phyloP scores from a whole-genome alignment of 352 stramenopile species.

The Thalassiosira livingstoniorum region DNA sequence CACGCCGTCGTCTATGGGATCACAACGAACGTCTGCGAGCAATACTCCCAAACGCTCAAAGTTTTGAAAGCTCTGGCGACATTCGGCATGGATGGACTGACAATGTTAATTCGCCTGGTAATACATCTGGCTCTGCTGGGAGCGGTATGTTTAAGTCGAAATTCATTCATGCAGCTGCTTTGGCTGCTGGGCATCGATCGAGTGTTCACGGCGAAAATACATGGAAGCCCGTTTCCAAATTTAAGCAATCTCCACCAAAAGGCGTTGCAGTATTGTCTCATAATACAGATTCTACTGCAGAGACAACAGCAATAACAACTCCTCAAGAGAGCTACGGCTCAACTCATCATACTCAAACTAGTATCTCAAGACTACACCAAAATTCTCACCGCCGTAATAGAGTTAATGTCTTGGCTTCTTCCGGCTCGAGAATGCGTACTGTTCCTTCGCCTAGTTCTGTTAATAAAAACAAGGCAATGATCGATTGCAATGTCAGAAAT shows the following conservation, averaged over 20 bases:
- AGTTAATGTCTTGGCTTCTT: too few relatives aligned
- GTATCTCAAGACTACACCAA: slow-evolving; percentile 1
- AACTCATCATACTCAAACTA: slow-evolving; percentile 22
- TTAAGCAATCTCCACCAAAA: slow-evolving; percentile 19
- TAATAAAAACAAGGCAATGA: too few relatives aligned
- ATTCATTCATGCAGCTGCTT: slow-evolving; percentile 56
- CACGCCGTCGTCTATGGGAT: slow-evolving; percentile 51
- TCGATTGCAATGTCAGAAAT: too few relatives aligned
- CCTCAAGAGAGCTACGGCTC: slow-evolving; percentile 41
- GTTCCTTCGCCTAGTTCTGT: too few relatives aligned
- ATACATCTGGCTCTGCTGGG: slow-evolving; percentile 38
- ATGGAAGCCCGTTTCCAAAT: not conserved
- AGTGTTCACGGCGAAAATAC: slow-evolving; percentile 5
- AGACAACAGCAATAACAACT: slow-evolving; percentile 47
- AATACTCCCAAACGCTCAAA: slow-evolving; percentile 34
- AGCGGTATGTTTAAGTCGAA: slow-evolving; percentile 60
- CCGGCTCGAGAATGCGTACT: too few relatives aligned
- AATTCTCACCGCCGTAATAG: not conserved
- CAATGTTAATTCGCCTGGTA: slow-evolving; percentile 36
- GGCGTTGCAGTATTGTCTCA: slow-evolving; percentile 46
- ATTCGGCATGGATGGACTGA: not conserved
- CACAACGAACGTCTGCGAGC: slow-evolving; percentile 46
- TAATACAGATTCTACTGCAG: slow-evolving; percentile 58
- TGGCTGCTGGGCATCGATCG: slow-evolving; percentile 24
- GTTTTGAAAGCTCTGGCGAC: slow-evolving; percentile 35